These are phyloP conservation scores for Scutellaria barbata DNA, from an alignment of 257 asterid species.

Conservation along the genomic window DNA sequence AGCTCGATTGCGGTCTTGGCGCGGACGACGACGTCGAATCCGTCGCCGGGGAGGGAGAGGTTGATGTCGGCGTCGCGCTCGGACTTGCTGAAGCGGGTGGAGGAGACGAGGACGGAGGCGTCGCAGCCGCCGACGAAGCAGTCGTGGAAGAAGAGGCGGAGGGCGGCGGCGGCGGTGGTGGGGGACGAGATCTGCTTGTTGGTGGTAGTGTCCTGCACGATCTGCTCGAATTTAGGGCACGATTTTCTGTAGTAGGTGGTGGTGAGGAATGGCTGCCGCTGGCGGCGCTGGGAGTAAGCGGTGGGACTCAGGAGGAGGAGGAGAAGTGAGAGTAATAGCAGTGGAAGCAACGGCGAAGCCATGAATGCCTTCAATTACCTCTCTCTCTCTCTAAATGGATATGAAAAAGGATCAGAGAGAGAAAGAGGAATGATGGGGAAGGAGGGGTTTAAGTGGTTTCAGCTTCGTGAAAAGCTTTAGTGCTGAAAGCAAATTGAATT, in stretches of 20 bases:
- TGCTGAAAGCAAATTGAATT: constrained; percentile 21
- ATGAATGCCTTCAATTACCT: constrained; percentile 19
- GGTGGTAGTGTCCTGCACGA: constrained; percentile 73
- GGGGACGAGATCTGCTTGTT: constrained; percentile 92
- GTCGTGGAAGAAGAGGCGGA: constrained; percentile 97
- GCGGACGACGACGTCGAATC: constrained; percentile 84
- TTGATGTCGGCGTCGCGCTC: constrained; percentile 95
- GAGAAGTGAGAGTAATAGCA: constrained; percentile 37
- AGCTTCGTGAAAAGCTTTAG: constrained; percentile 18
- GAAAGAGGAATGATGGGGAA: not conserved
- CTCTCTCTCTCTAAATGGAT: constrained; percentile 25
- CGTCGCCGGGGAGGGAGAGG: constrained; percentile 96
- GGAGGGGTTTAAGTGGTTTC: constrained; percentile 25
- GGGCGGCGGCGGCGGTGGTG: constrained; percentile 94
- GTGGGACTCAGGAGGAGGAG: constrained; percentile 30
- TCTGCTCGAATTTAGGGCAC: constrained; percentile 77
- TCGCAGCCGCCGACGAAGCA: constrained; percentile 87
- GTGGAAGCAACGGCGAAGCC: constrained; percentile 39
- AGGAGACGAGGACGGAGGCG: constrained; percentile 82
- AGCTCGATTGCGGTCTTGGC: constrained; percentile 89
- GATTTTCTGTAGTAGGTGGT: constrained; percentile 51
- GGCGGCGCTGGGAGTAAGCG: constrained; percentile 35
- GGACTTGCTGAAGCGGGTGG: constrained; percentile 75
- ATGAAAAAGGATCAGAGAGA: constrained; percentile 29
- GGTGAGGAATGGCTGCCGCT: constrained; percentile 41